phyloP scores from a whole-genome alignment of 2,329 filamentous ascomycete species.

The Talaromyces sp. region DNA sequence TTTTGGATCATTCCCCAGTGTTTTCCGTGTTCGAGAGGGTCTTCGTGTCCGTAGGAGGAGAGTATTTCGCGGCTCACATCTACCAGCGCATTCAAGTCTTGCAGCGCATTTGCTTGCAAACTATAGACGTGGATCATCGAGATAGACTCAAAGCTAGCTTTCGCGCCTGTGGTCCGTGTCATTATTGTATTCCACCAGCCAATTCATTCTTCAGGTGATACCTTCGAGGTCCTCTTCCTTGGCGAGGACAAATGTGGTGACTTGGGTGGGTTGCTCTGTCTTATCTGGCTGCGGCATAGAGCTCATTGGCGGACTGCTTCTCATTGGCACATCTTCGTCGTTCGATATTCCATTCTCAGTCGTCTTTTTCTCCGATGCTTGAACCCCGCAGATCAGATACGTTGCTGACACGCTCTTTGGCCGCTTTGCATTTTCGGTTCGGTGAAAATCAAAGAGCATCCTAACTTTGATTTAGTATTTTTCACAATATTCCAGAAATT shows the following conservation, averaged over 20 bases:
- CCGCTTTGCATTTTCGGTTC: constrained; percentile 68
- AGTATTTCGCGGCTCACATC: constrained; percentile 63
- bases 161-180: constrained; percentile 48
- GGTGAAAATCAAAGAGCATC: constrained; percentile 83
- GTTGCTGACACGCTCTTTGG: constrained; percentile 77
- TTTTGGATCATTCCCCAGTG: constrained; percentile 73
- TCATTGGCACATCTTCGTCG: constrained; percentile 52
- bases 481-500: not conserved
- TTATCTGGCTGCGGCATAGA: constrained; percentile 55
- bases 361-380: constrained; percentile 35
- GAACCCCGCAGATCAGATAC: constrained; percentile 77
- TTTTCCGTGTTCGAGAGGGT: constrained; percentile 54
- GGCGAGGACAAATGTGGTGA: constrained; percentile 61
- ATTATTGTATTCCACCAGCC: not conserved
- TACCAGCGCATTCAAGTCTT: constrained; percentile 66
- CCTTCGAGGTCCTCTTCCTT: constrained; percentile 68
- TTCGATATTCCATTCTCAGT: constrained; percentile 37
- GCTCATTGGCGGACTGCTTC: constrained; percentile 62
- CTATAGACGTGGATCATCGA: constrained; percentile 84
- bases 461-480: constrained; percentile 38
- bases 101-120: constrained; percentile 64
- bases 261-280: constrained; percentile 43
- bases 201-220: constrained; percentile 27
- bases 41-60: constrained; percentile 52
- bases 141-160: constrained; percentile 66